A percentile compares a stretch with the other conserved stretches of the same genome.
phyloP scores from a whole-genome alignment of 2,329 filamentous ascomycete genomes.

The Trichophaea hybrida region DNA sequence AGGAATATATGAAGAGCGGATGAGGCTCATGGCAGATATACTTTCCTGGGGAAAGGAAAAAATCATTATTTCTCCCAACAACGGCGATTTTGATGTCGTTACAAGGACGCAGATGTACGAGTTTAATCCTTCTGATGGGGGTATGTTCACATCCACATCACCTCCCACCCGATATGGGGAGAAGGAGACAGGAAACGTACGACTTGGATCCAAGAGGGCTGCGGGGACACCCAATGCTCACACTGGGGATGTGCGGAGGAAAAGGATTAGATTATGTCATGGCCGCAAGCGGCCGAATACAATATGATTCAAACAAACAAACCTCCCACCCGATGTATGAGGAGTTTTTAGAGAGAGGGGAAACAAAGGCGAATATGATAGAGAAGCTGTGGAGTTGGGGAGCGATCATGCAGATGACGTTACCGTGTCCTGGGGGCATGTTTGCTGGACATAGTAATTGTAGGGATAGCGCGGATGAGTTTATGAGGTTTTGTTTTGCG shows the following conservation, averaged over 20 bases:
- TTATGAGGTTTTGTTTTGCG: slow-evolving; percentile 69
- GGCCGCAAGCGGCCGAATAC: too few relatives aligned
- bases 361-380: slow-evolving; percentile 22
- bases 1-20: slow-evolving; percentile 69
- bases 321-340: slow-evolving; percentile 65
- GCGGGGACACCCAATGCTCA: too few relatives aligned
- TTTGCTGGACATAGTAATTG: slow-evolving; percentile 56
- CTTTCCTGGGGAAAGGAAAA: slow-evolving; percentile 56
- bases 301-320: too few relatives aligned
- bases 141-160: slow-evolving; percentile 73
- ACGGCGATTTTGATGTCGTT: slow-evolving; percentile 52
- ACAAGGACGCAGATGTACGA: slow-evolving; percentile 59
- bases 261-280: too few relatives aligned
- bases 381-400: slow-evolving; percentile 22
- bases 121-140: slow-evolving; percentile 67
- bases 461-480: slow-evolving; percentile 35
- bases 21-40: slow-evolving; percentile 61
- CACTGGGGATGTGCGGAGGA: too few relatives aligned
- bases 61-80: slow-evolving; percentile 37
- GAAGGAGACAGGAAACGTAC: too few relatives aligned
- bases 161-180: slow-evolving; percentile 57
- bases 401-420: slow-evolving; percentile 31
- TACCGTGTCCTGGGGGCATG: slow-evolving; percentile 56
- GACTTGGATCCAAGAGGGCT: too few relatives aligned
- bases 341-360: slow-evolving; percentile 42